Evolutionary conservation across 78 protist species (phyloP).

Genomic region (Dictyostelium purpureum): DNA sequence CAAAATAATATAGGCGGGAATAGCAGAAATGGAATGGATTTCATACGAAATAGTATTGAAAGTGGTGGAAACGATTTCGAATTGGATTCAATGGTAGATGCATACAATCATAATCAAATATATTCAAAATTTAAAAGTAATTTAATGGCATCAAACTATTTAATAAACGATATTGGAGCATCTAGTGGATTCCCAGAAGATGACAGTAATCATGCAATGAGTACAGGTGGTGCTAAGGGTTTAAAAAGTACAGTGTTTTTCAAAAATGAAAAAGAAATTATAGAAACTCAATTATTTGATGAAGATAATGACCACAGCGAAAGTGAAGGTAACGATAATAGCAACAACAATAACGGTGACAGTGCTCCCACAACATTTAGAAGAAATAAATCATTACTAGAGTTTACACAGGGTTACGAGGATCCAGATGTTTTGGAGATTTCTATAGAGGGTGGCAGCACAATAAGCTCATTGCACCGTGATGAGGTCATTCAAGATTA

Average conservation of each 20-base stretch:
- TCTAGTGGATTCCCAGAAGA: too few species aligned
- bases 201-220: neutral
- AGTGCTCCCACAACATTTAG: neutral
- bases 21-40: neutral
- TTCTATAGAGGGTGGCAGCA: neutral
- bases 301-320: neutral
- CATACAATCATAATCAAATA: neutral
- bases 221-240: neutral
- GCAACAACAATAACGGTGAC: too few species aligned
- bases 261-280: neutral
- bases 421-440: conserved; percentile 31
- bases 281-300: too few species aligned
- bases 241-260: neutral
- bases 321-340: neutral
- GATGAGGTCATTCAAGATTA: neutral
- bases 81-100: conserved; percentile 18
- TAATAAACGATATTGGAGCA: neutral
- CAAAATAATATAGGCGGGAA: neutral
- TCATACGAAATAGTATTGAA: neutral
- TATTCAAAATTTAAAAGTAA: neutral
- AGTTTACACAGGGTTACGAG: conserved; percentile 58
- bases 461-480: neutral
- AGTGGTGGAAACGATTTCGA: neutral
- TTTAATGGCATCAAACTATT: neutral
- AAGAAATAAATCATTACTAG: conserved; percentile 24